These are phyloP conservation scores for Acorus gramineus DNA, from an alignment of 106 monocot species.

Conservation along the genomic window DNA sequence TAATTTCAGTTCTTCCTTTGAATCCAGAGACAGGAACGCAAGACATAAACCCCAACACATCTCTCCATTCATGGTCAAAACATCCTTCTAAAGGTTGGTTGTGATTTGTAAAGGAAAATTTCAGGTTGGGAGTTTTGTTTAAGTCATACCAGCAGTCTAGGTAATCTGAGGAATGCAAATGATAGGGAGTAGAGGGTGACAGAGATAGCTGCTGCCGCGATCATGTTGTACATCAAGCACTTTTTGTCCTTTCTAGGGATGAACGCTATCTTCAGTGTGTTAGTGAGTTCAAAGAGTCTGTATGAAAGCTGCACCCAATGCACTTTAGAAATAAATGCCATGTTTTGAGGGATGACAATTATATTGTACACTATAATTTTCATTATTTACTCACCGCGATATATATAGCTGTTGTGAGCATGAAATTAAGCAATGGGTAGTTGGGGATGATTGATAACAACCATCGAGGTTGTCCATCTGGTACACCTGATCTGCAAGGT, in stretches of 20 bases:
- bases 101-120: too few species aligned
- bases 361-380: background rate
- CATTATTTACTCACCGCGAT: slow-evolving; percentile 38
- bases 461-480: slow-evolving; percentile 74
- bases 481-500: slow-evolving; percentile 62
- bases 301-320: slow-evolving; percentile 54
- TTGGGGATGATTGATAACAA: slow-evolving; percentile 67
- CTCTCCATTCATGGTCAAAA: too few species aligned
- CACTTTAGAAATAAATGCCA: background rate
- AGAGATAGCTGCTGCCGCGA: slow-evolving; percentile 22
- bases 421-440: slow-evolving; percentile 91
- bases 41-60: too few species aligned
- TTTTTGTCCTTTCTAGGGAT: slow-evolving; percentile 52
- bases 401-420: slow-evolving; percentile 87
- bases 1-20: too few species aligned
- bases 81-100: too few species aligned
- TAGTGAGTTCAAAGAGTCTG: slow-evolving; percentile 79
- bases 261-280: slow-evolving; percentile 52
- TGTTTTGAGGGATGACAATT: too few species aligned
- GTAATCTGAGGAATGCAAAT: slow-evolving; percentile 29
- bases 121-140: too few species aligned
- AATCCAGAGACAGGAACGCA: too few species aligned
- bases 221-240: slow-evolving; percentile 29
- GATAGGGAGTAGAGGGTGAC: slow-evolving; percentile 43
- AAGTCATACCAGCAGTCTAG: slow-evolving; percentile 30